Evolutionary conservation across 2,329 filamentous ascomycete genomes (phyloP), one percentile per base, ranked within the genome.

Genomic region (Ambrosiella xylebori): DNA sequence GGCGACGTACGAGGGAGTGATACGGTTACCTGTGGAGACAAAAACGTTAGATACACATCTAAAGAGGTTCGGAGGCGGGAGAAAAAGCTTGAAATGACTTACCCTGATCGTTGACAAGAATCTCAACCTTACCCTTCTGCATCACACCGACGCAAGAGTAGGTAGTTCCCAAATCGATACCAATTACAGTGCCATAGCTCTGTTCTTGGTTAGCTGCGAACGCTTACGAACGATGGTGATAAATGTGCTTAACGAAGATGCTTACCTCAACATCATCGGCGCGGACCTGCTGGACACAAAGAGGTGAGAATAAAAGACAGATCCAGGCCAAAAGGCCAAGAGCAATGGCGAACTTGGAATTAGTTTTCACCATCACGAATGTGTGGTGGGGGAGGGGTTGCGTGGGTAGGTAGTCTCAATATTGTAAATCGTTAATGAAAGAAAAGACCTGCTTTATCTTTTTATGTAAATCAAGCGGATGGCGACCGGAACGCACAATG

Each of bases 91-190:
- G 35, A 38, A 47, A 41, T 15, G 19, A 41, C 59, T 51, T 58
- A 69, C 69, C 69, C 78, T 95, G 89, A 74, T 95, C 88, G 78
- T 95, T 95, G 74, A 88, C 87, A 66, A 95, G 79, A 75, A 95
- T 95, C 69, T 95, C 88, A 65, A 95, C 88, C 74, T 91, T 93
- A 71, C 89, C 89, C 71, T 88, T 86, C 71, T 90, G 85, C 88
- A 95, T 95, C 71, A 95, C 88, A 85, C 87, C 89, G 67, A 95
- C 88, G 74, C 89, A 95, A 67, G 81, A 85, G 75, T 83, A 83
- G 64, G 89, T 95, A 56, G 89, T 95, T 74, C 89, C 89, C 69
- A 95, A 74, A 84, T 95, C 77, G 74, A 95, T 95, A 82, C 89
- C 89, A 67, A 95, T 90, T 66, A 95, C 88, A 67, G 85, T 91